Evolutionary conservation across 495 filamentous ascomycete species (phyloP).

Genomic region (Stereocaulon alpinum): DNA sequence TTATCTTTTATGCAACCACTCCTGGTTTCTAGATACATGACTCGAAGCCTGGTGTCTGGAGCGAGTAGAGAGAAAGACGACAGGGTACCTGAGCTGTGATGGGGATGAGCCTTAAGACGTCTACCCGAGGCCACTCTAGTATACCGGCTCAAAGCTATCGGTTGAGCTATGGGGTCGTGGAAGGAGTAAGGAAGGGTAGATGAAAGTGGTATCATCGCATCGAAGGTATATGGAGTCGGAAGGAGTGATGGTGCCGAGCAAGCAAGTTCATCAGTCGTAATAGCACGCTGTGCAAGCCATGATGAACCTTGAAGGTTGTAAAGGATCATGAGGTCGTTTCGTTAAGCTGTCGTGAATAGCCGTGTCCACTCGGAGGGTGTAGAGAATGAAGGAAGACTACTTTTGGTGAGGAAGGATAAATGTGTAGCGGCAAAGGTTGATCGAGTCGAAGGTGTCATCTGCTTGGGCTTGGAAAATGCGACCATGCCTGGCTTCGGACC

Average conservation of each 20-base stretch:
- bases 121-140: neutral
- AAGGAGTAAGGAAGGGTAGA: constrained; percentile 11
- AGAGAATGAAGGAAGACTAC: constrained; percentile 18
- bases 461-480: constrained; percentile 6
- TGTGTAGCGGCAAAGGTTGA: neutral
- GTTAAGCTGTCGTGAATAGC: constrained; percentile 14
- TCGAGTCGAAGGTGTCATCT: constrained; percentile 5
- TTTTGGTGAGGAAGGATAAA: constrained; percentile 15
- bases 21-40: constrained; percentile 6
- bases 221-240: constrained; percentile 10
- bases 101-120: neutral
- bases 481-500: neutral
- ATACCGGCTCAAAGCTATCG: neutral
- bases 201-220: constrained; percentile 15
- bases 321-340: constrained; percentile 19
- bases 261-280: constrained; percentile 21
- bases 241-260: constrained; percentile 10
- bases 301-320: constrained; percentile 13
- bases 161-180: neutral
- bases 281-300: constrained; percentile 15
- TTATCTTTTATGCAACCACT: constrained; percentile 2
- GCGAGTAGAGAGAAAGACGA: neutral
- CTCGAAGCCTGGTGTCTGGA: neutral
- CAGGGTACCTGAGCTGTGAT: neutral
- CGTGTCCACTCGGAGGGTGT: neutral